Base-by-base conservation (phyloP, 805 yeast genomes). In the Spathaspora boniae region DNA sequence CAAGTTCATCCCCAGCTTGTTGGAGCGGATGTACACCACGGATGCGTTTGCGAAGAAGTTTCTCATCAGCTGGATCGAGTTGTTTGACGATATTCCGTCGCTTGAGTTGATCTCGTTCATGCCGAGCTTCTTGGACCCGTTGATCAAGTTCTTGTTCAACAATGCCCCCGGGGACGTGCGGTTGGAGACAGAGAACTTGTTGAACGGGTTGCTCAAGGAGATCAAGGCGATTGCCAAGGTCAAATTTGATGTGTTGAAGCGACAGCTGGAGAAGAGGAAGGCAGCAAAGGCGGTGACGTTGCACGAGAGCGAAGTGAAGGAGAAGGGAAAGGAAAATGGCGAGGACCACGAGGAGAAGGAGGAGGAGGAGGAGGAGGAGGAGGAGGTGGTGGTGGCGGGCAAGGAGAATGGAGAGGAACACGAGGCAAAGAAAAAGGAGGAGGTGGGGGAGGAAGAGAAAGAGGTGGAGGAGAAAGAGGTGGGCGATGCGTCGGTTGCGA, bases 11-110 rank as follows among this genome's bases (percentile, higher is more conserved):
- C 98, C 98, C 0, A 67, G 94, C n/a, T 62, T 93, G 29, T 78
- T 84, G 43, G 98, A 93, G 56, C 70, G 98, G 45, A 86, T 93
- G 62, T 86, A 86, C 51, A 89, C 93, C 1, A 82, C 86, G 21
- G 94, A 93, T 49, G 96, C 98, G 1, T 86, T 84, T 51, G 88
- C 97, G 0, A 73, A 96, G 45, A 82, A 87, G 64, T 93, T 93
- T 51, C 65, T 93, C 38, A 91, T 93, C 9, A 86, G 94, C 34
- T 93, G 98, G 98, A 72, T 93, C 31, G 83, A 87, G 44, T 74
- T 93, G n/a, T 68, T 93, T 32, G 93, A 91, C 58, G 87, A 93
- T 8, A 86, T 89, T 6, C 98, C 98, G 0, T 94, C 91, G 35
- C 67, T 91, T 36, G 96, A 91, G 48, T 65, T 93, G 39, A 78